Percentiles rank a stretch among this genome's conserved stretches.
phyloP scores from a whole-genome alignment of 768 basidiomycete species.

The Rhodotorula paludigena region DNA sequence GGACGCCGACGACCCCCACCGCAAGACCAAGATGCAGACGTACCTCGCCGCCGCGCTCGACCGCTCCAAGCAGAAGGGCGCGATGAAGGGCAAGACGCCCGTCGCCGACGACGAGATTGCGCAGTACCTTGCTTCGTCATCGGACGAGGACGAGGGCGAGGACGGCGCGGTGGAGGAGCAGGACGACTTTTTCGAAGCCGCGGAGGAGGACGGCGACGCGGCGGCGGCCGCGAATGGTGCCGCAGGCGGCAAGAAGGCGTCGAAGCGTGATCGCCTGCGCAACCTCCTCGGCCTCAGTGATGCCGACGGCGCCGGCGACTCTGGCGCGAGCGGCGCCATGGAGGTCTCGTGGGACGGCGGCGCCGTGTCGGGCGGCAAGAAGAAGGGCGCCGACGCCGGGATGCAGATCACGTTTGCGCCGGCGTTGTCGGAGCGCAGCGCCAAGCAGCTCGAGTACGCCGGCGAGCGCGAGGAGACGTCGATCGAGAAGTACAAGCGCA shows the following conservation, averaged over 20 bases:
- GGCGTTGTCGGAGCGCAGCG: slow-evolving; percentile 57
- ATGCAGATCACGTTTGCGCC: slow-evolving; percentile 96
- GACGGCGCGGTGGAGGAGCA: slow-evolving; percentile 51
- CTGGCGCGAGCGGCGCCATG: slow-evolving; percentile 15
- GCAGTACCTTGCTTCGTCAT: slow-evolving; percentile 67
- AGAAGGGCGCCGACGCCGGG: slow-evolving; percentile 53
- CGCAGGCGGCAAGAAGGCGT: slow-evolving; percentile 36
- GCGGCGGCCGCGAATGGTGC: slow-evolving; percentile 46
- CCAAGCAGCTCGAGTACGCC: slow-evolving; percentile 41
- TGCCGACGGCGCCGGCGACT: slow-evolving; percentile 17
- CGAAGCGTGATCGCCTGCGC: slow-evolving; percentile 31
- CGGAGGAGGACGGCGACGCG: slow-evolving; percentile 50
- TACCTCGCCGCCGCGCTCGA: slow-evolving; percentile 36
- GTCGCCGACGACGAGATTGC: slow-evolving; percentile 88
- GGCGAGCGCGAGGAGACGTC: slow-evolving; percentile 70
- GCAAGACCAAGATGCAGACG: slow-evolving; percentile 53
- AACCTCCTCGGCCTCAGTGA: slow-evolving; percentile 35
- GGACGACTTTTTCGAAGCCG: slow-evolving; percentile 67
- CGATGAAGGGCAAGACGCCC: slow-evolving; percentile 58
- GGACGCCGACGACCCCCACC: slow-evolving; percentile 94
- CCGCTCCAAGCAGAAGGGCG: slow-evolving; percentile 63
- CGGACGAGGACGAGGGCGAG: slow-evolving; percentile 57
- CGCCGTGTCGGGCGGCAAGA: slow-evolving; percentile 13
- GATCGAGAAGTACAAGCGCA: slow-evolving; percentile 79
- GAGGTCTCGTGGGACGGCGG: slow-evolving; percentile 34